Base-by-base conservation (phyloP, 768 basidiomycete species). In the Nevesoporus exiguus region DNA sequence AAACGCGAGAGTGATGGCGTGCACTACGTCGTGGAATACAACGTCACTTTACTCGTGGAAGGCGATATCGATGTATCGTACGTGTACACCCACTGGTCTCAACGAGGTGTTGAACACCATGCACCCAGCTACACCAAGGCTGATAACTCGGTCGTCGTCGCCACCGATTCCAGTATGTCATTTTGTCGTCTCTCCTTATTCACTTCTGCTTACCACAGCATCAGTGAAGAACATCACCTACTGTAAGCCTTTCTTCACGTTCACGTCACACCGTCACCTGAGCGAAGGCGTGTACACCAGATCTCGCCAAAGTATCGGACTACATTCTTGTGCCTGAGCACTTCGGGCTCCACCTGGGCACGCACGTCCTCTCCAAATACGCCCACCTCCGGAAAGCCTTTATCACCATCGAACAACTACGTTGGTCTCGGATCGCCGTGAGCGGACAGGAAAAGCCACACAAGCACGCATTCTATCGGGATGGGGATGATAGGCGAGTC, bases 291-390 rank as follows among this genome's bases (percentile, higher is more conserved):
- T 27, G 14, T 3, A 46, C 24, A 17, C 19, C 51, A 90, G 89
- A 88, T 60, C 73, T 95, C 19, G 92, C 95, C 25, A 98, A 98
- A 72, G 80, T 83, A 13, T 96, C 94, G 0, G 92, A 93, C 4
- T 80, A 97, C 63, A 80, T 97, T 53, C 82, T 97, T 43, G 76
- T 78, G 40, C 86, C 93, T 0, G 91, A 94, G 63, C 78, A 81
- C 47, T 98, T 98, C 64, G 95, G 89, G 0, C 76, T 96, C 9
- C 92, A 98, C 61, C 76, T 98, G 10, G 94, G 82, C 1, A 82
- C 86, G 0, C 87, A 93, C 72, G 76, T 97, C 39, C 84, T 94
- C 24, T 82, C 82, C 19, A 88, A 84, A 56, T 95, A 96, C 63
- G 72, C 78, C 0, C 93, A 94, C 61, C 78, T 94, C 60, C 69